Evolutionary conservation across 306 rosid genomes (phyloP), one percentile per base, ranked within the genome.

Genomic region (Psophocarpus tetragonolobus): DNA sequence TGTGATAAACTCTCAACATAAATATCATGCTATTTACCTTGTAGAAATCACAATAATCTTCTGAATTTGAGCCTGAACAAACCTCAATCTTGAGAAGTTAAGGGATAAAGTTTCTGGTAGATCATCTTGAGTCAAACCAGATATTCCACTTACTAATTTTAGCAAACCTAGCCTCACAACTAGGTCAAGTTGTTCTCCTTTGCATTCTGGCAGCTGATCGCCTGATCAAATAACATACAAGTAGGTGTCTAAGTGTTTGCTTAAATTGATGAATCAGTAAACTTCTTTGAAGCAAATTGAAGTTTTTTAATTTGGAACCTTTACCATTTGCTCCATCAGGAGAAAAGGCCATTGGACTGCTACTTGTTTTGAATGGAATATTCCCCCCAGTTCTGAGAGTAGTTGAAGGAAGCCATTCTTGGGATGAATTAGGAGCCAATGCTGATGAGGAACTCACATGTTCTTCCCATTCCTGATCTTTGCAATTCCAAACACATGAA

Each of bases 391-490:
- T 87, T 81, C 90, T 87, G 23, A 95, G 93, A 78, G 89, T 44
- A 45, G 94, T 82, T 36, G 91, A 79, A 84, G 97, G 97, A 86
- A 95, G 89, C 80, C 68, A 70, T n/a, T 82, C 89, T 65, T 81
- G 93, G 56, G 87, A 78, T 53, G 90, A 84, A 71, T 20, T 77
- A 58, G 74, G 89, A 51, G 30, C 75, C 84, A 86, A 85, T 42
- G 88, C 75, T 38, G 87, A 82, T 73, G 81, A 77, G 35, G 77
- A 69, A 58, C 47, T 81, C 14, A 33, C 39, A 50, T 92, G 91
- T 44, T 91, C 97, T 81, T 85, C 91, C 99, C 99, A 95, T 69
- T 91, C 99, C 75, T 72, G 93, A 84, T 88, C 90, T 86, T 86
- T 92, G 82, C 85, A 60, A 79, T 66, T 80, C 87, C 84, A 83